Evolutionary conservation across 2,329 filamentous ascomycete species (phyloP), one percentile per base, ranked within the genome.

Genomic region (Venturia pyrina): DNA sequence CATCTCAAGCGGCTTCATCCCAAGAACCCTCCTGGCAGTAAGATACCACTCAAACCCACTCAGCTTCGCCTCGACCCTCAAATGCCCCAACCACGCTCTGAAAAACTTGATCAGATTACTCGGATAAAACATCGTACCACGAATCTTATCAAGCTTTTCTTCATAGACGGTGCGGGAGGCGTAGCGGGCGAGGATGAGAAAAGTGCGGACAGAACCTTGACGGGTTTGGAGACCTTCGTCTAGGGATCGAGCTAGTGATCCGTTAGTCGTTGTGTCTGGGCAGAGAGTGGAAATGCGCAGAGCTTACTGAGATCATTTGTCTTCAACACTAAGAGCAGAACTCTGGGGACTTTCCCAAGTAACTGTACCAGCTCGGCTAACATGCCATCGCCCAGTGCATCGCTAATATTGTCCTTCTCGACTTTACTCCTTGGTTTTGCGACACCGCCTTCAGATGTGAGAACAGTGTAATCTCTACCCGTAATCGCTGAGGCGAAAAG

Each of bases 401-500:
- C 85, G 64, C 89, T 88, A n/a, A 85, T 84, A 71, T 95, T 87
- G 77, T 96, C 93, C 79, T 99, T 96, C 68, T 87, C 84, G 24
- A 57, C 28, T 44, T 56, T 64, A 7, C 48, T 46, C n/a, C 34
- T 95, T 68, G 87, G 83, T 1, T 48, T 61, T 19, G 53, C 66
- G 79, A 7, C 83, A 79, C 3, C 66, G 7, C 59, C 64, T 43
- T 37, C 40, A 64, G 81, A 78, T 5, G 79, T 85, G 61, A 98
- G 80, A 4, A 96, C 87, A 65, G 83, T 86, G 75, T 89, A 99
- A 76, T 99, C 95, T 56, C 96, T 85, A 3, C 95, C 95, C 0
- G 95, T 99, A 73, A 99, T 99, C 66, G 95, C 95, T 13, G 90
- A 95, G 0, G 93, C 95, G 75, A 99, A 99, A 24, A 99, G 84